Evolutionary conservation across 1,139 yeast species (phyloP).

Genomic region (Debaryomyces robertsiae): DNA sequence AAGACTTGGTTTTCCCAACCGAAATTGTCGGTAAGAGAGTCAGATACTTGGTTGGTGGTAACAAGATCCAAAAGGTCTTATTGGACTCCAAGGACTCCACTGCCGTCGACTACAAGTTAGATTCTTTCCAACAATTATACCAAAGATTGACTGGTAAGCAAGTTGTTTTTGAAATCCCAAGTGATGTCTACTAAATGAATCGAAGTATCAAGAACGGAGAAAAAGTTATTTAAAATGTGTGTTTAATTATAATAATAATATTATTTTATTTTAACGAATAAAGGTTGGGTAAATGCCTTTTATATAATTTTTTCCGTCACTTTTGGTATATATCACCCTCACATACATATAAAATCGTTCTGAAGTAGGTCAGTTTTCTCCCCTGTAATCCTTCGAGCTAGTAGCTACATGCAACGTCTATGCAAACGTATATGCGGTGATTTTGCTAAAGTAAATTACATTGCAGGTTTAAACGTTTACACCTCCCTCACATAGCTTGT

Average conservation of each 20-base stretch:
- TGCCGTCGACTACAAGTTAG: slow-evolving; percentile 98
- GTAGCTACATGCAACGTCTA: neutral
- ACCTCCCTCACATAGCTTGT: slow-evolving; percentile 63
- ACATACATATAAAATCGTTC: slow-evolving; percentile 14
- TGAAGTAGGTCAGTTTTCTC: too few relatives aligned
- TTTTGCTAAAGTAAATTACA: neutral
- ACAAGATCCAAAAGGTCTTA: slow-evolving; percentile 97
- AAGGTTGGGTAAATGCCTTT: slow-evolving; percentile 11
- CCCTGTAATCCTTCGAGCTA: too few relatives aligned
- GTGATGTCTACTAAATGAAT: slow-evolving; percentile 46
- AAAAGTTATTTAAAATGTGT: slow-evolving; percentile 8
- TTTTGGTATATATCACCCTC: slow-evolving; percentile 15
- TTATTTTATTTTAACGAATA: slow-evolving; percentile 7
- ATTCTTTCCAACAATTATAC: slow-evolving; percentile 99
- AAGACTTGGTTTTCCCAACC: slow-evolving; percentile 99
- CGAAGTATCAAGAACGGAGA: slow-evolving; percentile 4
- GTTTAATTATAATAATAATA: slow-evolving; percentile 12
- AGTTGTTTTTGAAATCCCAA: slow-evolving; percentile 97
- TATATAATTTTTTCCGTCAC: slow-evolving; percentile 13
- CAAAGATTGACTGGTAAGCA: slow-evolving; percentile 99
- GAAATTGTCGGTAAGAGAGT: slow-evolving; percentile 99
- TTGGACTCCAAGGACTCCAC: slow-evolving; percentile 98
- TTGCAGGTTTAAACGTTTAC: too few relatives aligned
- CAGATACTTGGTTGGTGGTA: slow-evolving; percentile 98
- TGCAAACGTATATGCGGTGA: neutral